Conservation (phyloP, 2,329 filamentous ascomycete species). For the Botrytis squamosa region DNA sequence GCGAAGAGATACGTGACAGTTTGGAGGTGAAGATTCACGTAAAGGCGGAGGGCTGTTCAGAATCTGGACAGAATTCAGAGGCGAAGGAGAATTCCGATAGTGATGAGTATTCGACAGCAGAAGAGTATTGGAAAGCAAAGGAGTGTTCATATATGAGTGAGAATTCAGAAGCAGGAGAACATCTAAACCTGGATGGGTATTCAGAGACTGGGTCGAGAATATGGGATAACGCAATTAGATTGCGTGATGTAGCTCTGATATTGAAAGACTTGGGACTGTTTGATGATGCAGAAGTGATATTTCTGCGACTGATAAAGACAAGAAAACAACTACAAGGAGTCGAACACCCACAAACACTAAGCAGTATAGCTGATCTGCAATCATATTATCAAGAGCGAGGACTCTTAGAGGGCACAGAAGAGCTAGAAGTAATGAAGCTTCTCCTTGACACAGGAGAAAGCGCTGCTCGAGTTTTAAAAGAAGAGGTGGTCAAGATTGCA, state of each 20-base stretch:
- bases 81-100: not conserved
- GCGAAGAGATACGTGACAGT: no score
- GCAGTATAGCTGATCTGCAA: not conserved
- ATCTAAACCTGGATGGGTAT: not conserved
- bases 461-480: accelerated
- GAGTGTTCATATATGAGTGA: no score
- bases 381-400: accelerated
- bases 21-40: not conserved
- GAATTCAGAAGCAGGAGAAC: not conserved
- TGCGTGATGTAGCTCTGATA: not conserved
- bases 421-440: not conserved
- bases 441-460: not conserved
- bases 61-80: not conserved
- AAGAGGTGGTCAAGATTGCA: not conserved
- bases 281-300: not conserved
- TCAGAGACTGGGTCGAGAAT: not conserved
- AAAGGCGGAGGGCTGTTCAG: not conserved
- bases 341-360: not conserved
- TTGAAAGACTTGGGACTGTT: not conserved
- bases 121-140: no score
- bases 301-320: accelerated
- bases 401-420: not conserved
- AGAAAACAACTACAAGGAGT: not conserved
- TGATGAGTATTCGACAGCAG: no score
- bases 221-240: not conserved